phyloP scores from a whole-genome alignment of 495 filamentous ascomycete species.

The Aspergillus bertholletiae region DNA sequence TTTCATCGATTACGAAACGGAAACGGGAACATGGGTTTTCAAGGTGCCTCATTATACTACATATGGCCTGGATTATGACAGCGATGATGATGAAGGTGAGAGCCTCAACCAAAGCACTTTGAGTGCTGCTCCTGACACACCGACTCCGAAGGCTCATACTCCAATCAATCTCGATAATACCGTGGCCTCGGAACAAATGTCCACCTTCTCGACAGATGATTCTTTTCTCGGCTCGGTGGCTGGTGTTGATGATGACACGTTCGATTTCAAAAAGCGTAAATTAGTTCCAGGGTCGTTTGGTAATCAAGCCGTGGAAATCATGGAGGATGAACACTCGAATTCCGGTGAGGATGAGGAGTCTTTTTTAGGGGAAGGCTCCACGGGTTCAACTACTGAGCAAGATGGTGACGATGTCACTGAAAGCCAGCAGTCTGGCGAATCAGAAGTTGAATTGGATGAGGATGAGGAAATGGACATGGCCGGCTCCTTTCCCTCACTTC shows the following conservation, averaged over 20 bases:
- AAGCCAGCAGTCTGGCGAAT: conserved; percentile 54
- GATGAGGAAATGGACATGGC: conserved; percentile 74
- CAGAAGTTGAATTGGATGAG: conserved; percentile 67
- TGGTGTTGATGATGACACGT: conserved; percentile 71
- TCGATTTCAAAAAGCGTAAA: conserved; percentile 73
- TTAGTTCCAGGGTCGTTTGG: conserved; percentile 78
- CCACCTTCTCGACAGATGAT: conserved; percentile 49
- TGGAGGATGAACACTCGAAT: conserved; percentile 40
- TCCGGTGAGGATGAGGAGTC: conserved; percentile 52
- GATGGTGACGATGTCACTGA: conserved; percentile 60
- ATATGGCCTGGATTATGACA: conserved; percentile 87
- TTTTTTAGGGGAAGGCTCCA: conserved; percentile 90
- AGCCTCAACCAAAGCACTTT: conserved; percentile 53
- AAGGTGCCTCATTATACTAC: conserved; percentile 92
- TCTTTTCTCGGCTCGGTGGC: conserved; percentile 45
- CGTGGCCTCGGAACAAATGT: conserved; percentile 40
- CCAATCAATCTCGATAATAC: conserved; percentile 29
- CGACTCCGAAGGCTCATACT: conserved; percentile 49
- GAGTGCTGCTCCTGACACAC: conserved; percentile 57
- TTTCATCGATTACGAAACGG: conserved; percentile 72
- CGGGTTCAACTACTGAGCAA: conserved; percentile 69
- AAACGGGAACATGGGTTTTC: conserved; percentile 86
- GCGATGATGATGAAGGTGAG: conserved; percentile 60
- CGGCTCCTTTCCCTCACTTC: conserved; percentile 64
- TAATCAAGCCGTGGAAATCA: conserved; percentile 50